Percentiles rank a stretch among this genome's conserved stretches.
Conservation (phyloP, 371 early-diverging fungal species). For the Phascolomyces articulosus region DNA sequence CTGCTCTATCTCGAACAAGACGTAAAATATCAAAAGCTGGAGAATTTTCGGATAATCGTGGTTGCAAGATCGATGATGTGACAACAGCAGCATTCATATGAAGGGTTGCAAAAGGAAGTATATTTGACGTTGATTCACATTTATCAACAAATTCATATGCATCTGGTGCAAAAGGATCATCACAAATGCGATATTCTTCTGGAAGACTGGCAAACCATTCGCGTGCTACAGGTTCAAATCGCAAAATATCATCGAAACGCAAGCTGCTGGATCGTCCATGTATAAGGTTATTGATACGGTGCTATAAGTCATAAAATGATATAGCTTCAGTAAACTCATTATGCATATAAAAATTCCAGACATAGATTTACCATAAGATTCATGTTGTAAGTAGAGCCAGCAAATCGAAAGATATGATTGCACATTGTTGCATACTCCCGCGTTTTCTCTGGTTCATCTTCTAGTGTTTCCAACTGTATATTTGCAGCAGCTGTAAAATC, state of each 20-base stretch:
- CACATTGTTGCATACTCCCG: background rate
- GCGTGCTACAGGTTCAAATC: constrained; percentile 1
- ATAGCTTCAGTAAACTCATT: no score
- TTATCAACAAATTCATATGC: background rate
- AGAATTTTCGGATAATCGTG: background rate
- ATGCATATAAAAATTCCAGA: background rate
- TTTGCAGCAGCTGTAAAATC: background rate
- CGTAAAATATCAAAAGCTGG: background rate
- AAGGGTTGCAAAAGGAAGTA: background rate
- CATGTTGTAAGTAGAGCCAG: background rate
- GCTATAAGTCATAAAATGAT: no score
- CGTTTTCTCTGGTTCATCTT: background rate
- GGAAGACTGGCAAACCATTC: constrained; percentile 7
- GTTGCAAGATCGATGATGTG: background rate
- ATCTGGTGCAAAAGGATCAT: constrained; percentile 1
- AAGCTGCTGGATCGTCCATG: background rate
- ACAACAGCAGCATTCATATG: background rate
- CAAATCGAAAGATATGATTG: background rate
- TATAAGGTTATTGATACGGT: background rate
- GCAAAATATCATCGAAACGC: background rate
- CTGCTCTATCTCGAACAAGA: background rate
- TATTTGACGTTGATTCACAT: background rate
- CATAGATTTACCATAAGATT: constrained; percentile 1
- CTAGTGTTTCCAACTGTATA: background rate
- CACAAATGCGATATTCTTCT: background rate